Base-by-base conservation (phyloP, 75 land plant genomes). In the Ceratopteris richardii region DNA sequence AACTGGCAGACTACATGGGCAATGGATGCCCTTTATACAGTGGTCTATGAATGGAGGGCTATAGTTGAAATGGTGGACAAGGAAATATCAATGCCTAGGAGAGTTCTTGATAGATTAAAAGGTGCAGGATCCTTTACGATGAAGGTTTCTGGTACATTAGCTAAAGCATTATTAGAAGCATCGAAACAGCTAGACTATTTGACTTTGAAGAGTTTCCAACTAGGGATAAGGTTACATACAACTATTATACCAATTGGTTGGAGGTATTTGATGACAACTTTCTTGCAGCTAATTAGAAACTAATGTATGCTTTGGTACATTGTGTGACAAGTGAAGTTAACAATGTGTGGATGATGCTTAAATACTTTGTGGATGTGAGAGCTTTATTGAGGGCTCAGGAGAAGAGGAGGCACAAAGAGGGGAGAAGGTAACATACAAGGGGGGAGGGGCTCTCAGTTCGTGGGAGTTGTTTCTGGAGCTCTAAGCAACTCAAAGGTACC, bases 1-100 rank as follows among this genome's bases (percentile, higher is more conserved):
- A 84, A 84, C 69, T 95, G 99, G 99, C 97, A 95, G 62, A 70
- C 86, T 0, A 83, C 88, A 10, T 95, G 99, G 99, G 99, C 97
- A 5, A 55, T 90, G 80, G 85, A 90, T 36, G 86, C 91, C 16
- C 62, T 90, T 18, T 81, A 81, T 71, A 75, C 66, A 1, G 65
- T 95, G 60, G 96, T 82, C 16, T 91, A 69, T 56, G 98, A 90
- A 37, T 73, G 86, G 58, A 76, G 98, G 50, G 69, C 85, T 46
- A 74, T 94, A 30, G 96, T 90, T 12, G 98, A 94, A 64, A 76
- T 62, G 80, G 98, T 94, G 20, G 98, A 94, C 61, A 83, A 68
- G 60, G 96, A 94, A 69, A 66, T 94, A 81, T 82, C 85, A 22
- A 68, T 68, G 0, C 29, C 31, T 33, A 87, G 96, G 55, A 94